Percentiles rank a stretch among this genome's conserved stretches.
These are phyloP conservation scores for Fusarium bactridioides DNA, from an alignment of 2,329 filamentous ascomycete genomes.

Conservation along the genomic window DNA sequence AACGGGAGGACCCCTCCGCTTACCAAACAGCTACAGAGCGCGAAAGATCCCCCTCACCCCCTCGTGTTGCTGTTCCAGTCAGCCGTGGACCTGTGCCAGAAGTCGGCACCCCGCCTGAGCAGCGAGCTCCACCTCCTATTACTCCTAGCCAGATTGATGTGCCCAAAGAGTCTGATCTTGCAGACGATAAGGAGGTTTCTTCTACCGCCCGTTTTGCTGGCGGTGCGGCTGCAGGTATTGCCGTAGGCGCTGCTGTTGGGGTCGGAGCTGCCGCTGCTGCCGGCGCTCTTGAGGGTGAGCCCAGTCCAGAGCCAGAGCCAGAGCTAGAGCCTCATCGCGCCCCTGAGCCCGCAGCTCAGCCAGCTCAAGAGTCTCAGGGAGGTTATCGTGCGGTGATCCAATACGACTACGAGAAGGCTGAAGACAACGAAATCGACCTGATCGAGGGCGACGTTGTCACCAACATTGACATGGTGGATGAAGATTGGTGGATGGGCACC, in stretches of 20 bases:
- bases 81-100: slow-evolving; percentile 66
- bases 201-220: slow-evolving; percentile 68
- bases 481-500: slow-evolving; percentile 98
- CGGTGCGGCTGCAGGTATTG: slow-evolving; percentile 56
- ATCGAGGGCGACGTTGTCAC: slow-evolving; percentile 87
- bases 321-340: slow-evolving; percentile 8
- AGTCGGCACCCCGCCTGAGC: slow-evolving; percentile 58
- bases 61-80: slow-evolving; percentile 87
- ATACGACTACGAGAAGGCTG: slow-evolving; percentile 97
- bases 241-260: slow-evolving; percentile 31
- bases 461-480: slow-evolving; percentile 96
- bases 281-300: slow-evolving; percentile 38
- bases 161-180: slow-evolving; percentile 69
- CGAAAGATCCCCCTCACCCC: slow-evolving; percentile 70
- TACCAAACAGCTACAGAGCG: slow-evolving; percentile 52
- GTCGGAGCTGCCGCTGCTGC: slow-evolving; percentile 33
- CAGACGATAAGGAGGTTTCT: slow-evolving; percentile 69
- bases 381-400: slow-evolving; percentile 81
- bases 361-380: slow-evolving; percentile 48
- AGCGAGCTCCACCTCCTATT: slow-evolving; percentile 65
- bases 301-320: slow-evolving; percentile 27
- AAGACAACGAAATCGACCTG: slow-evolving; percentile 95
- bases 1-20: slow-evolving; percentile 58
- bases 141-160: slow-evolving; percentile 71
- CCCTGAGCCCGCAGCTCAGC: slow-evolving; percentile 15